Percentiles rank a stretch among this genome's conserved stretches.
These are phyloP conservation scores for Trichosphaerium sp. DNA, from an alignment of 78 protist species.

Conservation along the genomic window DNA sequence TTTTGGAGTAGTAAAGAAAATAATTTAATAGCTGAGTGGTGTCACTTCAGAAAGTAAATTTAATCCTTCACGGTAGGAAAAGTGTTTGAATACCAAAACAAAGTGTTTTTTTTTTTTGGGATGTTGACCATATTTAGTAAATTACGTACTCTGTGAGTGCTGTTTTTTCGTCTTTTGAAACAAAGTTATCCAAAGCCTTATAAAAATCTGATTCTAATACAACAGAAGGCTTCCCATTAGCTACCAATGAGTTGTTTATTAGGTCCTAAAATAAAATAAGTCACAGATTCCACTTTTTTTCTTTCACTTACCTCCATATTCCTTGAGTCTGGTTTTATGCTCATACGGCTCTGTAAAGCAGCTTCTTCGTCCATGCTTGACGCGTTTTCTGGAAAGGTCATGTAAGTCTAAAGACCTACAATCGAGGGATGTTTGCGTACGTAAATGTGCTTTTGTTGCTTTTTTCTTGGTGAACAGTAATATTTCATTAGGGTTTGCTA, in stretches of 20 bases:
- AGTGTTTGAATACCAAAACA: no score
- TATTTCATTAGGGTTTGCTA: conserved; percentile 71
- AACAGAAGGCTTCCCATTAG: not conserved
- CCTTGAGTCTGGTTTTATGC: not conserved
- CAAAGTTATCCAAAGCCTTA: conserved; percentile 24
- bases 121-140: no score
- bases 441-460: no score
- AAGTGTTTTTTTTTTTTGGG: no score
- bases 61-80: no score
- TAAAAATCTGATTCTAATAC: conserved; percentile 31
- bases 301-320: conserved; percentile 3
- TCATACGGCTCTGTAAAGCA: not conserved
- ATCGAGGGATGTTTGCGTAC: not conserved
- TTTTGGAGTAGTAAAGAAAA: no score
- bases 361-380: not conserved
- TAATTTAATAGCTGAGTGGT: no score
- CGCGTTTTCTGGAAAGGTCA: not conserved
- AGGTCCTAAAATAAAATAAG: not conserved
- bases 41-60: no score
- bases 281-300: conserved; percentile 37
- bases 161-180: conserved; percentile 37
- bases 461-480: conserved; percentile 38
- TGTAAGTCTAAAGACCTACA: not conserved
- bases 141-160: conserved; percentile 12
- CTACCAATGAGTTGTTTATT: not conserved